Percentiles rank a stretch among this genome's conserved stretches.
phyloP scores from a whole-genome alignment of 2,329 filamentous ascomycete species.

The Alternaria angustiovoidea region DNA sequence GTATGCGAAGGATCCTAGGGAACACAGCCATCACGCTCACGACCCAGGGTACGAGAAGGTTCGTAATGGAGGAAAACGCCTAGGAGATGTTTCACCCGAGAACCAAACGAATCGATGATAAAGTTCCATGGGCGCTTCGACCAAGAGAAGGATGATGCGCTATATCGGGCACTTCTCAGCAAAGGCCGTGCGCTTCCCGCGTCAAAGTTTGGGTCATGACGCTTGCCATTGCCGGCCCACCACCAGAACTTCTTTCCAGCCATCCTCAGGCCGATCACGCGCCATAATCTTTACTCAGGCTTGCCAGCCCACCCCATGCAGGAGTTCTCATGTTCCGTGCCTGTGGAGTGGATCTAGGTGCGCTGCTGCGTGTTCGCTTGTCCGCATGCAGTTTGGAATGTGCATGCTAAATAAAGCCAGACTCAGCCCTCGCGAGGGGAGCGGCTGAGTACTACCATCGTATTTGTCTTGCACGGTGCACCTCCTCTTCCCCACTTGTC shows the following conservation, averaged over 20 bases:
- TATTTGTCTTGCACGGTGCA: slow-evolving; percentile 7
- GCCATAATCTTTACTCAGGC: neutral
- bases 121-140: neutral
- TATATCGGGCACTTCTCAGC: neutral
- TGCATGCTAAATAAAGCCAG: slow-evolving; percentile 22
- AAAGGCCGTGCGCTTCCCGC: slow-evolving; percentile 11
- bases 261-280: slow-evolving; percentile 1
- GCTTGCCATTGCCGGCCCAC: slow-evolving; percentile 10
- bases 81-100: neutral
- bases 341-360: slow-evolving; percentile 10
- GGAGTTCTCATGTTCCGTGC: slow-evolving; percentile 3
- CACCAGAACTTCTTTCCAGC: slow-evolving; percentile 4
- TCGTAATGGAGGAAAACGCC: neutral
- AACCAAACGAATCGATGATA: neutral
- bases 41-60: neutral
- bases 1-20: neutral
- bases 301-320: slow-evolving; percentile 1
- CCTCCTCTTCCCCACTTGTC: slow-evolving; percentile 5
- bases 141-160: slow-evolving; percentile 4
- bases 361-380: slow-evolving; percentile 11
- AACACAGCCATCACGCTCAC: neutral
- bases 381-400: slow-evolving; percentile 9
- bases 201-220: slow-evolving; percentile 11
- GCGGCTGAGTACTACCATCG: slow-evolving; percentile 15
- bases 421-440: slow-evolving; percentile 18